Evolutionary conservation across 352 stramenopile species (phyloP).

Genomic region (Nothophytophthora sp.): DNA sequence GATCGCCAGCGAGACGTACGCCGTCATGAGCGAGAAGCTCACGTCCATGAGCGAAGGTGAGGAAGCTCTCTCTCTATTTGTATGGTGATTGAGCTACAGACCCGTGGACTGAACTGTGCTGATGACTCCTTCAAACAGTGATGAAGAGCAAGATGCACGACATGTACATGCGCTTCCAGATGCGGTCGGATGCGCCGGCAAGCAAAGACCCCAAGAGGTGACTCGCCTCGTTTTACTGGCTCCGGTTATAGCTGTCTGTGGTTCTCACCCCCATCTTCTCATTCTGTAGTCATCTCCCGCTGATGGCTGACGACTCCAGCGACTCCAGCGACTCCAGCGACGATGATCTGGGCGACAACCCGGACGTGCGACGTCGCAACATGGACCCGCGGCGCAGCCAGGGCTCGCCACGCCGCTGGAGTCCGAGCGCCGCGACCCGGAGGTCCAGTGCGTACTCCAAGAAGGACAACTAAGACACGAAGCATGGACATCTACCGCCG

Average conservation of each 20-base stretch:
- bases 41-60: slow-evolving; percentile 78
- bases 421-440: slow-evolving; percentile 14
- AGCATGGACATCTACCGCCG: too few species aligned
- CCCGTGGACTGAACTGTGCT: too few species aligned
- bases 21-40: slow-evolving; percentile 67
- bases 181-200: slow-evolving; percentile 45
- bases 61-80: too few species aligned
- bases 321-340: slow-evolving; percentile 81
- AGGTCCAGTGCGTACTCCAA: slow-evolving; percentile 43
- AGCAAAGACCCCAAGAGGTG: slow-evolving; percentile 71
- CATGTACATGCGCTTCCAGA: slow-evolving; percentile 86
- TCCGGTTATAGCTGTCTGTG: not conserved
- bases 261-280: slow-evolving; percentile 6
- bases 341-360: slow-evolving; percentile 45
- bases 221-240: not conserved
- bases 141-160: slow-evolving; percentile 84
- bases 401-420: slow-evolving; percentile 28
- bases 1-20: slow-evolving; percentile 75
- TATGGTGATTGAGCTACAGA: not conserved
- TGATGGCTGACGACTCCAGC: slow-evolving; percentile 70
- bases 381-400: slow-evolving; percentile 25
- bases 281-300: slow-evolving; percentile 54
- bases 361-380: slow-evolving; percentile 44
- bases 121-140: slow-evolving; percentile 23
- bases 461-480: slow-evolving; percentile 71